These are phyloP conservation scores for Ascochyta fabae DNA, from an alignment of 2,329 filamentous ascomycete genomes.

Conservation along the genomic window DNA sequence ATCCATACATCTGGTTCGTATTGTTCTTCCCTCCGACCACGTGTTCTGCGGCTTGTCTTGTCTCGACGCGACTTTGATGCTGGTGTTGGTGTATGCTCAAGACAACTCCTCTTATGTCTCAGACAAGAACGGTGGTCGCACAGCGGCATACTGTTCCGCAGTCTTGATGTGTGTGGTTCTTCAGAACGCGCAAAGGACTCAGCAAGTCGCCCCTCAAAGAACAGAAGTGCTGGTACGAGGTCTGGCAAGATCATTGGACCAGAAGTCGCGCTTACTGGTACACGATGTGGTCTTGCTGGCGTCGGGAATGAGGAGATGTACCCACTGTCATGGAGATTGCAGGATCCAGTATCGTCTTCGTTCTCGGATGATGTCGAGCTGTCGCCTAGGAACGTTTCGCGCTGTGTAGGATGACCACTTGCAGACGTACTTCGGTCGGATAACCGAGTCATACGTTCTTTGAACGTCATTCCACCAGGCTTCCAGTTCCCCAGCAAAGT, in stretches of 20 bases:
- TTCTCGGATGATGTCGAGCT: background rate
- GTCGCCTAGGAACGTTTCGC: background rate
- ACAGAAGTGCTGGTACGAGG: background rate
- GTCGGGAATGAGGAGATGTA: background rate
- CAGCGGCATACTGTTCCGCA: background rate
- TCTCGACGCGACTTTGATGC: background rate
- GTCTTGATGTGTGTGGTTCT: background rate
- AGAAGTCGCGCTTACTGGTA: too few relatives aligned
- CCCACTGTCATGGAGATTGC: background rate
- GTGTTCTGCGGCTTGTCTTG: background rate
- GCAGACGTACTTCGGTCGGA: background rate
- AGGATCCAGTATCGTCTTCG: background rate
- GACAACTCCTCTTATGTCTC: slow-evolving; percentile 10
- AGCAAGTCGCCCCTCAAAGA: background rate
- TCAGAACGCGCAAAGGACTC: background rate
- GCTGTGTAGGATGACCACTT: background rate
- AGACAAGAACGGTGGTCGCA: slow-evolving; percentile 10
- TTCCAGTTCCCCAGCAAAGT: background rate
- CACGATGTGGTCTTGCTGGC: background rate
- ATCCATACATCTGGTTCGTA: slow-evolving; percentile 8
- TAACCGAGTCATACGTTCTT: background rate
- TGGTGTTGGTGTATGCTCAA: background rate
- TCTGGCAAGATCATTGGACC: background rate
- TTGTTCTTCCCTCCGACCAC: background rate
- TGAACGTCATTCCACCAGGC: background rate